Conservation (phyloP, 1,284 basidiomycete species). For the Porogramme epimiltina region DNA sequence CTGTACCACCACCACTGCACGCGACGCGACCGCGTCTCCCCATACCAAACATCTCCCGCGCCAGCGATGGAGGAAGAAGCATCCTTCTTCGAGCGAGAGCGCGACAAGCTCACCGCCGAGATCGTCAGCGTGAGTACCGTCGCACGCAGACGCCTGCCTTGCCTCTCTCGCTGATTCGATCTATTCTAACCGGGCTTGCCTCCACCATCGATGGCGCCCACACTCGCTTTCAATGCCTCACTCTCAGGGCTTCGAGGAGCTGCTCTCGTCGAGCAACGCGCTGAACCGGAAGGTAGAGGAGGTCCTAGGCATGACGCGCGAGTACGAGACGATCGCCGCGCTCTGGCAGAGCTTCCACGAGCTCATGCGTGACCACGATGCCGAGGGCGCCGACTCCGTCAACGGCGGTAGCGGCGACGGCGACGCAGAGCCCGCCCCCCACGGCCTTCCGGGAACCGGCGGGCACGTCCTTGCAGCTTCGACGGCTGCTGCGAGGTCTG, state of each 20-base stretch:
- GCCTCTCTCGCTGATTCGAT: neutral
- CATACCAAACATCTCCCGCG: too few relatives aligned
- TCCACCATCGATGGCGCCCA: too few relatives aligned
- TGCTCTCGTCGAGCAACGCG: constrained; percentile 85
- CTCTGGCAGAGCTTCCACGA: constrained; percentile 86
- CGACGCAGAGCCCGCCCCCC: constrained; percentile 28
- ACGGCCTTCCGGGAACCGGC: constrained; percentile 67
- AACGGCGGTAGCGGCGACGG: too few relatives aligned
- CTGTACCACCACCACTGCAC: neutral
- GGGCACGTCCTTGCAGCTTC: constrained; percentile 55
- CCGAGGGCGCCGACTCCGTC: constrained; percentile 33
- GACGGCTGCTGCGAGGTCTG: constrained; percentile 32
- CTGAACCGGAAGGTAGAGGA: constrained; percentile 93
- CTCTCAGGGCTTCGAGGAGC: constrained; percentile 84
- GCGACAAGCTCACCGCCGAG: constrained; percentile 70
- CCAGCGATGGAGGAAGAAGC: constrained; percentile 49
- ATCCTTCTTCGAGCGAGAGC: constrained; percentile 77
- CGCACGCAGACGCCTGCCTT: neutral
- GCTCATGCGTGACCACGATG: constrained; percentile 64
- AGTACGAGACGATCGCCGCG: constrained; percentile 88
- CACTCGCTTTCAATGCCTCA: neutral
- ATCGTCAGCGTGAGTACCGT: constrained; percentile 62
- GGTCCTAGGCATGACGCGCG: constrained; percentile 87
- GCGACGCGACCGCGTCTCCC: neutral
- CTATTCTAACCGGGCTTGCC: too few relatives aligned